phyloP scores from a whole-genome alignment of 1,139 yeast species.

The Blastobotrys capitulatus region DNA sequence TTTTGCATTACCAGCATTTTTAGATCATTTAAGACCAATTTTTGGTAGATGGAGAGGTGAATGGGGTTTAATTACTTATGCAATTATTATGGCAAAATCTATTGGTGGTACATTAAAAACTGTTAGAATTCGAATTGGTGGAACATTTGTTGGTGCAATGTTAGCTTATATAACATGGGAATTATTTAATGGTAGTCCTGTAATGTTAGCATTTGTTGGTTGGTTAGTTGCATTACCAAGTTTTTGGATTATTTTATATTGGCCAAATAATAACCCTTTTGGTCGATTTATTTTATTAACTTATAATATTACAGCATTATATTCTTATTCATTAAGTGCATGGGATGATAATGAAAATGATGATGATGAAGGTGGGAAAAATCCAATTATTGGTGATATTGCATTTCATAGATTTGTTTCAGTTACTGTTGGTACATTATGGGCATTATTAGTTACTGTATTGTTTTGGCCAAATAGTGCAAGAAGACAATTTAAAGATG shows the following conservation, averaged over 20 bases:
- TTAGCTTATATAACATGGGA: constrained; percentile 58
- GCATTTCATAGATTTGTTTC: constrained; percentile 75
- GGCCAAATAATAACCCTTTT: constrained; percentile 47
- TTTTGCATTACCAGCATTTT: constrained; percentile 62
- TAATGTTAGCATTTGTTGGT: constrained; percentile 53
- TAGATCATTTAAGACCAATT: constrained; percentile 46
- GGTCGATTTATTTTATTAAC: constrained; percentile 66
- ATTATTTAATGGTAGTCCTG: constrained; percentile 51
- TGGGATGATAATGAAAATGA: constrained; percentile 52
- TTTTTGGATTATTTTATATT: constrained; percentile 61
- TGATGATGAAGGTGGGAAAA: constrained; percentile 59
- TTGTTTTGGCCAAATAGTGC: constrained; percentile 73
- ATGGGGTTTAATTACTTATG: constrained; percentile 77
- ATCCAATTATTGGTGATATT: constrained; percentile 66
- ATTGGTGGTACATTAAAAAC: constrained; percentile 85
- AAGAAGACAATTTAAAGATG: constrained; percentile 57
- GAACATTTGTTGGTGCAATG: constrained; percentile 68
- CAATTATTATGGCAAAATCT: constrained; percentile 80
- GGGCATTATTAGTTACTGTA: constrained; percentile 64
- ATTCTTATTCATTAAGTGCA: constrained; percentile 63
- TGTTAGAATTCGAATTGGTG: constrained; percentile 67
- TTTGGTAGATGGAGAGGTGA: constrained; percentile 73
- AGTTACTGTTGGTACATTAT: constrained; percentile 65
- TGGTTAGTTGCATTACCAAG: constrained; percentile 56
- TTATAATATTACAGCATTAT: constrained; percentile 72